Conservation (phyloP, 2,329 filamentous ascomycete species). For the Fusarium sp. region DNA sequence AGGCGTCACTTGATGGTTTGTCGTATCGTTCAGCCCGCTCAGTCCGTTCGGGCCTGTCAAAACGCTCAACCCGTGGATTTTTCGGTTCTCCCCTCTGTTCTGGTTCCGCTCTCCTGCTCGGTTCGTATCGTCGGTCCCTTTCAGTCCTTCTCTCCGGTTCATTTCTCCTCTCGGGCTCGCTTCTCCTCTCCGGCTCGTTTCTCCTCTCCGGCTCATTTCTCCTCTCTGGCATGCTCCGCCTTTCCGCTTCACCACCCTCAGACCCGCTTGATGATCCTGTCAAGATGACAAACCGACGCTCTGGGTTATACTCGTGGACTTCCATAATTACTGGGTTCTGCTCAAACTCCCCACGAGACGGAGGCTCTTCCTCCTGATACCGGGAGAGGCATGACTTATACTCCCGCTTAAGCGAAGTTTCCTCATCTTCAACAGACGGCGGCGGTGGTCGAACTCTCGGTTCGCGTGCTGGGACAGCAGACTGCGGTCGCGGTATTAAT, state of each 20-base stretch:
- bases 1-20: slow-evolving; percentile 24
- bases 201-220: slow-evolving; percentile 20
- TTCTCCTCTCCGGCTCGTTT: slow-evolving; percentile 18
- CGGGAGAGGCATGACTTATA: slow-evolving; percentile 57
- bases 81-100: slow-evolving; percentile 44
- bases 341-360: slow-evolving; percentile 75
- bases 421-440: slow-evolving; percentile 80
- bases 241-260: slow-evolving; percentile 48
- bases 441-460: slow-evolving; percentile 67
- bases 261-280: slow-evolving; percentile 51
- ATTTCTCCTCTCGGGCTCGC: slow-evolving; percentile 21
- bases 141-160: slow-evolving; percentile 22
- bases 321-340: slow-evolving; percentile 78
- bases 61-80: slow-evolving; percentile 30
- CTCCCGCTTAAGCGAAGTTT: slow-evolving; percentile 73
- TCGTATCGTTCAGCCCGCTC: slow-evolving; percentile 32
- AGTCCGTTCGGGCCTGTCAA: slow-evolving; percentile 23
- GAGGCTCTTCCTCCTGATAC: slow-evolving; percentile 67
- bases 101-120: slow-evolving; percentile 12
- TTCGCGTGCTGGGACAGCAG: slow-evolving; percentile 32
- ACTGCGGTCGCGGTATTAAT: slow-evolving; percentile 35
- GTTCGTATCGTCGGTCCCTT: slow-evolving; percentile 13
- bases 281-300: slow-evolving; percentile 76
- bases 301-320: slow-evolving; percentile 71
- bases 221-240: slow-evolving; percentile 37